Evolutionary conservation across 78 protist genomes (phyloP).

Genomic region (Chrysochromulina parva): DNA sequence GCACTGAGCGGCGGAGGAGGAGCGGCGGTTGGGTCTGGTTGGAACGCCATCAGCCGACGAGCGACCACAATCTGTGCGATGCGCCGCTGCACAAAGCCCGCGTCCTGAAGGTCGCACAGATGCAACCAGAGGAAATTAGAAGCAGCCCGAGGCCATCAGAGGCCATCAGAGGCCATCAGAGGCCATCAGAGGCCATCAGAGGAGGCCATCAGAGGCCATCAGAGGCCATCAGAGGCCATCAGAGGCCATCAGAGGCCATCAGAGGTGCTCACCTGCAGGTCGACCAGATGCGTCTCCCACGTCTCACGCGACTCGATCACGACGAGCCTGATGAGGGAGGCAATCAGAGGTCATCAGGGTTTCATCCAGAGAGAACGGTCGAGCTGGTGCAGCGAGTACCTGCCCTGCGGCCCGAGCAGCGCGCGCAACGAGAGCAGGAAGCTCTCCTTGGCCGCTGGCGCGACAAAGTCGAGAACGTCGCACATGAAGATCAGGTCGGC

Average conservation of each 20-base stretch:
- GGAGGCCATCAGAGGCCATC: no score
- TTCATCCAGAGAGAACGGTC: no score
- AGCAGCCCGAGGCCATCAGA: no score
- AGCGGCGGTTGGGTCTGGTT: neutral
- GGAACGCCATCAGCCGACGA: neutral
- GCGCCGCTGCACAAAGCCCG: slow-evolving; percentile 1
- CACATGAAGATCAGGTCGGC: neutral
- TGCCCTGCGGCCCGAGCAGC: neutral
- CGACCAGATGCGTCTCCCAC: neutral
- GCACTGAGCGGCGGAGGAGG: neutral
- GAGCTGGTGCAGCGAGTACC: no score
- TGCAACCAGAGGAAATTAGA: no score
- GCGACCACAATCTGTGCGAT: neutral
- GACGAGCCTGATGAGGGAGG: no score
- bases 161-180: no score
- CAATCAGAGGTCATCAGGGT: no score
- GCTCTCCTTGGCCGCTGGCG: neutral
- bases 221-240: no score
- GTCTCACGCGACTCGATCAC: neutral
- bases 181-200: no score
- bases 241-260: no score
- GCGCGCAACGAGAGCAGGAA: neutral
- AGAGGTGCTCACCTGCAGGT: neutral
- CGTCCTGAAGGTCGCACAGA: neutral
- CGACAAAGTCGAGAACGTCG: neutral